Evolutionary conservation across 2,329 filamentous ascomycete genomes (phyloP).

Genomic region (Metarhizium anisopliae): DNA sequence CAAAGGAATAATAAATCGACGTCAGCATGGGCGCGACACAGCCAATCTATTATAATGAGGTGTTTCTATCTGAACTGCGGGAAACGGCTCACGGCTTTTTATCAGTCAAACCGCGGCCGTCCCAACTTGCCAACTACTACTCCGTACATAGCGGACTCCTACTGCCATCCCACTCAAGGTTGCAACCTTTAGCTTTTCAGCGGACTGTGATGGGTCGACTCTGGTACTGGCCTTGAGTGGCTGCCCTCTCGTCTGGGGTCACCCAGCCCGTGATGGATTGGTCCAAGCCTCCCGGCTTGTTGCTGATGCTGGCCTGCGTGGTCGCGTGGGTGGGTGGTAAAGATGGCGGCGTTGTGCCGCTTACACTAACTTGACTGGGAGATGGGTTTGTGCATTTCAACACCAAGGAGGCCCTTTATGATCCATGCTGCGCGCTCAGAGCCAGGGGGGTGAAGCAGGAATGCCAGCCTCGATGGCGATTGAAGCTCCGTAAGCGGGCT

Average conservation of each 20-base stretch:
- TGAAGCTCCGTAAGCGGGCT: no score
- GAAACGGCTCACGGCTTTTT: neutral
- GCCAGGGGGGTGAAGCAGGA: neutral
- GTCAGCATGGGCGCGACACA: neutral
- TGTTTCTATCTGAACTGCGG: no score
- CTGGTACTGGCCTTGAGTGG: neutral
- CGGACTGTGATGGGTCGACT: neutral
- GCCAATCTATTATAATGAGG: no score
- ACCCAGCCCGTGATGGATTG: neutral
- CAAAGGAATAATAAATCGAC: neutral
- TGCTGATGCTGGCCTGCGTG: neutral
- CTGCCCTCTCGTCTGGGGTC: neutral
- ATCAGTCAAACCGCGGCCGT: neutral
- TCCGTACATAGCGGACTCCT: no score
- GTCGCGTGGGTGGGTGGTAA: neutral
- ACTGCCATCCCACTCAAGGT: neutral
- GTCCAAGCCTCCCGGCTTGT: neutral
- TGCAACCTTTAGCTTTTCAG: neutral
- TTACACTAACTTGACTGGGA: conserved; percentile 3
- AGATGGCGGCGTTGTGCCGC: conserved; percentile 2
- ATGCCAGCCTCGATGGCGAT: no score
- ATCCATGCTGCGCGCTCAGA: neutral
- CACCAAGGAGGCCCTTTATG: neutral
- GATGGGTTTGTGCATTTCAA: neutral
- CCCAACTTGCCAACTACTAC: neutral